Conservation (phyloP, 2,329 filamentous ascomycete genomes). For the Zarea fungicola region DNA sequence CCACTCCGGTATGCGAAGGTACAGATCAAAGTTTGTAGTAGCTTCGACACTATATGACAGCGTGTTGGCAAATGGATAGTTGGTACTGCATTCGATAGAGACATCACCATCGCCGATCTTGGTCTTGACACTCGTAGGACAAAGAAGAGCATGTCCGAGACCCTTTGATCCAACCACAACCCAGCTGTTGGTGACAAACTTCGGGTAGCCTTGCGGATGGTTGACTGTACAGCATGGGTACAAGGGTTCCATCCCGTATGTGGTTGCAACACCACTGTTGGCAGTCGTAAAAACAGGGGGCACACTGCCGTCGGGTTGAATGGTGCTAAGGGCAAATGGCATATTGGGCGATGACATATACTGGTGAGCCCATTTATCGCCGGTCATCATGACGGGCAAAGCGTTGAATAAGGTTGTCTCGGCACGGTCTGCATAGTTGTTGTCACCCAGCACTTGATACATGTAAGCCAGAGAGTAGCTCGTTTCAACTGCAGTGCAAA, state of each 20-base stretch:
- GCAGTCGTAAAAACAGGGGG: constrained; percentile 42
- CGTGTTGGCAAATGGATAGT: constrained; percentile 36
- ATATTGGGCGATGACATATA: constrained; percentile 52
- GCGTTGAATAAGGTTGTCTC: constrained; percentile 52
- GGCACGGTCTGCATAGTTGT: constrained; percentile 42
- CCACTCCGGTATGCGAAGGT: constrained; percentile 26
- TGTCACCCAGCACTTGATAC: constrained; percentile 28
- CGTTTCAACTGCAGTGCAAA: constrained; percentile 30
- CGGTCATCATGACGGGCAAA: constrained; percentile 44
- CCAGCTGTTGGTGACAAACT: constrained; percentile 46
- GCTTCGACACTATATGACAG: constrained; percentile 25
- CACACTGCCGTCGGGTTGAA: constrained; percentile 21
- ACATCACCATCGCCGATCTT: constrained; percentile 29
- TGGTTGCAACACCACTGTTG: constrained; percentile 34
- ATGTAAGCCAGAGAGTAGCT: constrained; percentile 29
- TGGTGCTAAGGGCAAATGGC: constrained; percentile 40
- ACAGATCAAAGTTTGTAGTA: constrained; percentile 22
- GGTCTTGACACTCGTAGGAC: constrained; percentile 38
- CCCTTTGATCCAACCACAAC: constrained; percentile 36
- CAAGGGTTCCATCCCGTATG: constrained; percentile 44
- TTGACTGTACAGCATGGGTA: constrained; percentile 56
- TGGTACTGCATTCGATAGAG: constrained; percentile 39
- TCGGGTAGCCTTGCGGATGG: constrained; percentile 52
- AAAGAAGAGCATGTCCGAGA: constrained; percentile 45
- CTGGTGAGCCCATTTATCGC: constrained; percentile 51